Base-by-base conservation (phyloP, 371 early-diverging fungal species). In the Polyrhizophydium stewartii region DNA sequence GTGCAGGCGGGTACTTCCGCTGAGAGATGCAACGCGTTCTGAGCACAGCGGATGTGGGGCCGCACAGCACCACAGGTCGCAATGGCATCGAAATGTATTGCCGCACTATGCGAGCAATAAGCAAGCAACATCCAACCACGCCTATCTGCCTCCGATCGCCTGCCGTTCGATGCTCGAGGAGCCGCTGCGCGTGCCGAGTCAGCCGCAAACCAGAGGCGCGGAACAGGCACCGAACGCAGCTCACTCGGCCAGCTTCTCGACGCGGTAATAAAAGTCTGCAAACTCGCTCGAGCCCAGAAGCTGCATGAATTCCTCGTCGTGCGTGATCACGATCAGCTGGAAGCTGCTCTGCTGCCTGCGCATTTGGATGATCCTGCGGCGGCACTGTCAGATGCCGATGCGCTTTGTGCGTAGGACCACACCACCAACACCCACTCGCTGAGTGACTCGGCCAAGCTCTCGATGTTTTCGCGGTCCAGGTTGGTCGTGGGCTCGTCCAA, bases 401-500 rank as follows among this genome's bases (percentile, higher is more conserved):
- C 7, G 33, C 33, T 3, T 5, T 24, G 25, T 17, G 28, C 52
- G 33, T 24, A 28, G 17, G 27, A 51, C 5, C 52, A 51, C 2
- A 28, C 12, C 12, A 2, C 27, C 52, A 2, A 2, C 21, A 10
- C 52, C 71, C 81, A 91, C 90, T 76, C 76, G 25, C 81, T 83
- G 21, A 99, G 72, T 27, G 91, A 91, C 30, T 78, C 75, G 0
- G 99, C 99, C 60, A 99, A 78, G 58, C 90, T 90, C 60, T 89
- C 84, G 47, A 98, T 91, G 70, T 99, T 99, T 9, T 85, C 94
- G 45, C 85, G 82, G 74, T 99, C 99, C 24, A 99, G 76, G 72
- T 99, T 99, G 0, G 99, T 99, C 0, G 99, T 99, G 0, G 99
- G 99, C 68, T 99, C 99, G 75, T 99, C 99, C 52, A 99, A 76